These are phyloP conservation scores for Suhomyces sp. DNA, from an alignment of 805 yeast genomes.

Conservation along the genomic window DNA sequence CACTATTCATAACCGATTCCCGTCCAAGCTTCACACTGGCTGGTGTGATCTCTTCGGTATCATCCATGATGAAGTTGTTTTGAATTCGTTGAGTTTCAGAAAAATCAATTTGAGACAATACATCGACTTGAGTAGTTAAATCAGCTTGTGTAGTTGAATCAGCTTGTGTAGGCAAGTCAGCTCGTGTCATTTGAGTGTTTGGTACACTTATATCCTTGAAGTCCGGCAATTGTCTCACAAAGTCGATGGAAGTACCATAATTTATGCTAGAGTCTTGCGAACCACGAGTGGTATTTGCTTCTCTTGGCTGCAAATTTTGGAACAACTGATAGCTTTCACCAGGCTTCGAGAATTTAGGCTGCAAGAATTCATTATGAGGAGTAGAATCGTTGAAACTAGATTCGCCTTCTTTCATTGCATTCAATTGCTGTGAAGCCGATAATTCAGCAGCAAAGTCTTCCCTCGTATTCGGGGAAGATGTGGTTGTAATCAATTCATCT, in stretches of 20 bases:
- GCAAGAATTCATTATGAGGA: too few relatives aligned
- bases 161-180: constrained; percentile 15
- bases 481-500: constrained; percentile 17
- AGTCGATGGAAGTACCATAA: constrained; percentile 8
- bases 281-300: background rate
- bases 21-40: constrained; percentile 23
- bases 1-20: constrained; percentile 13
- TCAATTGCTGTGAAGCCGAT: background rate
- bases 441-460: constrained; percentile 1
- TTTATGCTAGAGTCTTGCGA: constrained; percentile 10
- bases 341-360: too few relatives aligned
- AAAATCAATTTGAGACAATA: constrained; percentile 2
- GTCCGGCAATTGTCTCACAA: constrained; percentile 17
- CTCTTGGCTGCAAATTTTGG: constrained; percentile 29
- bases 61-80: background rate
- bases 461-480: too few relatives aligned
- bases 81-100: background rate
- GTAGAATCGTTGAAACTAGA: too few relatives aligned
- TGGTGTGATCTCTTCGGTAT: constrained; percentile 5
- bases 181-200: constrained; percentile 10
- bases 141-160: constrained; percentile 20
- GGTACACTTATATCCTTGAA: constrained; percentile 19
- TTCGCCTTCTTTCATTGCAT: too few relatives aligned
- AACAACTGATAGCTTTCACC: constrained; percentile 22
- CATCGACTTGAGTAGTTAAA: constrained; percentile 1